Evolutionary conservation across 179 eudicot genomes (phyloP).

Genomic region (Amaranthus tricolor): DNA sequence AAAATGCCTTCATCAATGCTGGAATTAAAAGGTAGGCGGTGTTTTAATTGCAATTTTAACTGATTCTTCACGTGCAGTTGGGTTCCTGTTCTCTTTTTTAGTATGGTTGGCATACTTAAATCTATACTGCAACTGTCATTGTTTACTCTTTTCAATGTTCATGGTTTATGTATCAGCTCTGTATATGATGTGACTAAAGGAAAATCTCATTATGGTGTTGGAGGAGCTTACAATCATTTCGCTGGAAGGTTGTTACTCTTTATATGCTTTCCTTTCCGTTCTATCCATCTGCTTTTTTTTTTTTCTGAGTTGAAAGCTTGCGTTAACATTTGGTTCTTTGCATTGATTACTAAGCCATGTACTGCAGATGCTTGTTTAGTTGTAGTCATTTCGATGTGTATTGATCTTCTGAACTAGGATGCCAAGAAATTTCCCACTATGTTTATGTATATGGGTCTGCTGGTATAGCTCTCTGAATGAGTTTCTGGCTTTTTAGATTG

Average conservation of each 20-base stretch:
- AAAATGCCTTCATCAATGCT: background rate
- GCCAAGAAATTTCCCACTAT: background rate
- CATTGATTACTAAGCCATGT: background rate
- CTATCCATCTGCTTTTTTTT: background rate
- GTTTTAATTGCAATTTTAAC: background rate
- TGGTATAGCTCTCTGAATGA: background rate
- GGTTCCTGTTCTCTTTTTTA: background rate
- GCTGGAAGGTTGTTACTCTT: conserved; percentile 65
- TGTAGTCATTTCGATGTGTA: background rate
- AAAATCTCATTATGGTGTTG: conserved; percentile 79
- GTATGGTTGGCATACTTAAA: background rate
- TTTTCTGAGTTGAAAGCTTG: background rate
- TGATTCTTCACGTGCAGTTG: background rate
- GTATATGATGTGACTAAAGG: conserved; percentile 94
- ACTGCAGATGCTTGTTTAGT: background rate
- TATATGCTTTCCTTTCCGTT: conserved; percentile 1
- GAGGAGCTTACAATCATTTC: conserved; percentile 90
- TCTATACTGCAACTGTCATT: background rate
- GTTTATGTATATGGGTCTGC: background rate
- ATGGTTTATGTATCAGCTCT: conserved; percentile 49
- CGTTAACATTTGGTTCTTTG: background rate
- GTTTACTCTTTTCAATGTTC: background rate
- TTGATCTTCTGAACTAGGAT: background rate
- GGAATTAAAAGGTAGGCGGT: background rate
- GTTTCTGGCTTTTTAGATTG: background rate